A percentile compares a stretch with the other conserved stretches of the same genome.
phyloP scores from a whole-genome alignment of 306 rosid genomes.

The Medicago ruthenica region DNA sequence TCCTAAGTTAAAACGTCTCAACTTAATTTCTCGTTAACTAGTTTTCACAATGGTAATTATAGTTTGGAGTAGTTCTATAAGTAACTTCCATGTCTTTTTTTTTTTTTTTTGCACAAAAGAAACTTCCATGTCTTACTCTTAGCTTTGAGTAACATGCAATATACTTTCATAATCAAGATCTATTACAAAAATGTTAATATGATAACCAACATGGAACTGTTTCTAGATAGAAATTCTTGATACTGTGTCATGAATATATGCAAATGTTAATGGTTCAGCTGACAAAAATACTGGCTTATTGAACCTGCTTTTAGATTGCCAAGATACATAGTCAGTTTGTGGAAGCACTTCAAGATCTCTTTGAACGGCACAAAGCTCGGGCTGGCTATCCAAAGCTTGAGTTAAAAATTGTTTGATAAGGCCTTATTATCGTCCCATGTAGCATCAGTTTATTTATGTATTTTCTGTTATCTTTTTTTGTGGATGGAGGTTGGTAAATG shows the following conservation, averaged over 20 bases:
- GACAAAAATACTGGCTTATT: constrained; percentile 2
- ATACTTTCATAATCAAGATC: not conserved
- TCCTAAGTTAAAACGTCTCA: too few relatives aligned
- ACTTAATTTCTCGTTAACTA: constrained; percentile 9
- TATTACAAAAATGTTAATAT: constrained; percentile 24
- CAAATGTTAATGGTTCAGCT: constrained; percentile 7
- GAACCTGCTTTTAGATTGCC: constrained; percentile 55
- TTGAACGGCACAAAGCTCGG: constrained; percentile 75
- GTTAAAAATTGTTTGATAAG: constrained; percentile 65
- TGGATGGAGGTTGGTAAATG: constrained; percentile 30
- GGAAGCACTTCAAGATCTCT: constrained; percentile 76
- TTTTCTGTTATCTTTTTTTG: not conserved
- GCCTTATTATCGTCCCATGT: constrained; percentile 10
- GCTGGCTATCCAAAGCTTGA: constrained; percentile 76
- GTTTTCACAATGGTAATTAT: not conserved
- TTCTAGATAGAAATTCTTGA: constrained; percentile 28
- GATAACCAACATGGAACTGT: constrained; percentile 1
- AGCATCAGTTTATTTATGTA: constrained; percentile 30
- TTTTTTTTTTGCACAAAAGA: too few relatives aligned
- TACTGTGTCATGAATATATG: not conserved
- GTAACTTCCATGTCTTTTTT: too few relatives aligned
- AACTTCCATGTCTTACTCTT: constrained; percentile 11
- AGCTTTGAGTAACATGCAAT: constrained; percentile 22
- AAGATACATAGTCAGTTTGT: constrained; percentile 69
- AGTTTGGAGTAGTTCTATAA: not conserved